Evolutionary conservation across 2,329 filamentous ascomycete species (phyloP), one percentile per base, ranked within the genome.

Genomic region (Fusarium veterinarium): DNA sequence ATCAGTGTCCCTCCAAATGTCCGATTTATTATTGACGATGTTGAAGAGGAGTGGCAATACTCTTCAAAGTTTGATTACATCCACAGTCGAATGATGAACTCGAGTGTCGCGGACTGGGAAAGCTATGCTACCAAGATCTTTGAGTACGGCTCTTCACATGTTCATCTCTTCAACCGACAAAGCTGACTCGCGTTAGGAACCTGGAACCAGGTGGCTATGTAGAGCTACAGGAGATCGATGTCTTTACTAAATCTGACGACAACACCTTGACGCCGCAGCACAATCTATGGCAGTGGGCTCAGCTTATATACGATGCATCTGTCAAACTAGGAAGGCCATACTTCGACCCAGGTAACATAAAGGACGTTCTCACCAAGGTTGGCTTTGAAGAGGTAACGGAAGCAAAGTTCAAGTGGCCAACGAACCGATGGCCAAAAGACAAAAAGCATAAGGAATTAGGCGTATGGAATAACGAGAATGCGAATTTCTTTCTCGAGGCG

Each of bases 371-470:
- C 0, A 7, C 16, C 12, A 59, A 68, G 13, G 68, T 28, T 3
- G 70, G 70, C 1, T 72, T 69, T n/a, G 55, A 52, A 12, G 42
- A 41, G 4, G 60, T 72, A 0, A 61, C 40, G 0, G 58, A 72
- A 9, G 4, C 13, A 3, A 45, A 40, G 16, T 72, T 65, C 28
- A 67, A 65, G 11, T 69, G 69, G 69, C 70, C 70, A n/a, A 52
- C 60, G 2, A 72, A 69, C 8, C 30, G 16, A 8, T 72, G 69
- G 70, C 64, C 70, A 1, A 72, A 42, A 16, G 70, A 71, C 8
- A 41, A 60, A 10, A 68, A 72, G 28, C 33, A 72, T 14, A 72
- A 72, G 11, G 58, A 65, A 35, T 44, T 72, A 4, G 70, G 70
- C 1, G 2, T 51, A 3, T 72, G 69, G 70, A 64, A 72, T 0